Evolutionary conservation across 108 stramenopile genomes (phyloP).

Genomic region (Conticribra weissflogii): DNA sequence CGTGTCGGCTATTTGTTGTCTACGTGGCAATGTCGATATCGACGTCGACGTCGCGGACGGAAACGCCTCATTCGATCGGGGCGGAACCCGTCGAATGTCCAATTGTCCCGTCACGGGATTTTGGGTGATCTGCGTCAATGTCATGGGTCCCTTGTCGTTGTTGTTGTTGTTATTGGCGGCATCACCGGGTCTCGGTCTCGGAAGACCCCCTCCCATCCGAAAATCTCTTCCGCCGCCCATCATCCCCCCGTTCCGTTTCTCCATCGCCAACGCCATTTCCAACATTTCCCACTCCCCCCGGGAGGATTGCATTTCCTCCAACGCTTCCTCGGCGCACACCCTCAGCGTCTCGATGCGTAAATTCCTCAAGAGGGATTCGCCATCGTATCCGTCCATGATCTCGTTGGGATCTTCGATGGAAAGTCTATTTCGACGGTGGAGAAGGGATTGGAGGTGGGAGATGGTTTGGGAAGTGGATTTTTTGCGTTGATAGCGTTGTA

Average conservation of each 20-base stretch:
- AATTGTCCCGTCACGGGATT: constrained; percentile 71
- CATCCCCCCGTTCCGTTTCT: constrained; percentile 31
- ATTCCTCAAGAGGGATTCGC: constrained; percentile 64
- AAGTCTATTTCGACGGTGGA: constrained; percentile 60
- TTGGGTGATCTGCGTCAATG: constrained; percentile 83
- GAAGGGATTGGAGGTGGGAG: constrained; percentile 46
- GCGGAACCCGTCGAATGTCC: constrained; percentile 73
- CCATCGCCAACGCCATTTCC: constrained; percentile 61
- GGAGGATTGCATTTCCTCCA: constrained; percentile 69
- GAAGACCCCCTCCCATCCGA: constrained; percentile 8
- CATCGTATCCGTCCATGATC: constrained; percentile 73
- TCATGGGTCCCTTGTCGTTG: constrained; percentile 27
- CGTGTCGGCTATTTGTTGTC: constrained; percentile 76
- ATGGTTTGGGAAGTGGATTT: constrained; percentile 33
- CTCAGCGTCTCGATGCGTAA: constrained; percentile 55
- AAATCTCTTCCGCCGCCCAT: background rate
- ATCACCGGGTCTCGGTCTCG: background rate
- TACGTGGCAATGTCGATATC: constrained; percentile 19
- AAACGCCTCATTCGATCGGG: constrained; percentile 32
- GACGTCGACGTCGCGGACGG: background rate
- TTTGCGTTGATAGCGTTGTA: constrained; percentile 29
- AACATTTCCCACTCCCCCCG: constrained; percentile 72
- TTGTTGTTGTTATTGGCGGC: background rate
- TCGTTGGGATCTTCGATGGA: constrained; percentile 58
- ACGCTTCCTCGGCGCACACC: constrained; percentile 53